A percentile compares a stretch with the other conserved stretches of the same genome.
These are phyloP conservation scores for Sugiyamaella paludigena DNA, from an alignment of 1,139 yeast species.

Conservation along the genomic window DNA sequence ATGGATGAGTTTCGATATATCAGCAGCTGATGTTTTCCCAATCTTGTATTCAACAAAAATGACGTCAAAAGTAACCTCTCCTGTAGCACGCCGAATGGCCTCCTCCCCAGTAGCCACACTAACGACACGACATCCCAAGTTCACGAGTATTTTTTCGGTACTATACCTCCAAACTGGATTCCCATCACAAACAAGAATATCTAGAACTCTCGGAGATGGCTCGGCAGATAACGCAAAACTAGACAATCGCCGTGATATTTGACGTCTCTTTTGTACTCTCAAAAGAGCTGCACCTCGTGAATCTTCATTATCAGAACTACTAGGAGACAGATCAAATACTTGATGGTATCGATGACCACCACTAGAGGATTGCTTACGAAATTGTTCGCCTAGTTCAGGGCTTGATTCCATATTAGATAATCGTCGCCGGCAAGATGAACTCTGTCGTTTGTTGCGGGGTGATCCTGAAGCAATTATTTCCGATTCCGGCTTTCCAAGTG, in stretches of 20 bases:
- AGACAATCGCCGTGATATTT: slow-evolving; percentile 16
- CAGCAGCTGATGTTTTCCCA: slow-evolving; percentile 64
- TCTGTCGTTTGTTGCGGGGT: slow-evolving; percentile 11
- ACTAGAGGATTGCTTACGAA: slow-evolving; percentile 29
- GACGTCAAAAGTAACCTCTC: slow-evolving; percentile 79
- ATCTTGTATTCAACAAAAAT: slow-evolving; percentile 74
- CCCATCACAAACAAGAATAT: slow-evolving; percentile 81
- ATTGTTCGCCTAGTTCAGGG: slow-evolving; percentile 32
- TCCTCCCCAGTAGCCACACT: slow-evolving; percentile 81
- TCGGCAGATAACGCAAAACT: slow-evolving; percentile 10
- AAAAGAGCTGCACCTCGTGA: slow-evolving; percentile 48
- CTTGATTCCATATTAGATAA: slow-evolving; percentile 30
- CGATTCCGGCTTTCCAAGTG: slow-evolving; percentile 3
- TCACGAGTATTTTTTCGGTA: slow-evolving; percentile 61
- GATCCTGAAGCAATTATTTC: slow-evolving; percentile 9
- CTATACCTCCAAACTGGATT: slow-evolving; percentile 78
- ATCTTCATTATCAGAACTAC: slow-evolving; percentile 71
- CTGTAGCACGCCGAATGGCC: slow-evolving; percentile 74
- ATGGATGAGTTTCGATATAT: slow-evolving; percentile 73
- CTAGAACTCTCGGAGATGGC: slow-evolving; percentile 44
- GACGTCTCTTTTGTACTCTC: slow-evolving; percentile 59
- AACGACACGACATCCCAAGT: slow-evolving; percentile 77
- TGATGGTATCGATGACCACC: slow-evolving; percentile 18
- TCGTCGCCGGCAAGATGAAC: slow-evolving; percentile 20
- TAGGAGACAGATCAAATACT: slow-evolving; percentile 54